phyloP scores from a whole-genome alignment of 352 stramenopile species.

The Phytophthora tentaculata region DNA sequence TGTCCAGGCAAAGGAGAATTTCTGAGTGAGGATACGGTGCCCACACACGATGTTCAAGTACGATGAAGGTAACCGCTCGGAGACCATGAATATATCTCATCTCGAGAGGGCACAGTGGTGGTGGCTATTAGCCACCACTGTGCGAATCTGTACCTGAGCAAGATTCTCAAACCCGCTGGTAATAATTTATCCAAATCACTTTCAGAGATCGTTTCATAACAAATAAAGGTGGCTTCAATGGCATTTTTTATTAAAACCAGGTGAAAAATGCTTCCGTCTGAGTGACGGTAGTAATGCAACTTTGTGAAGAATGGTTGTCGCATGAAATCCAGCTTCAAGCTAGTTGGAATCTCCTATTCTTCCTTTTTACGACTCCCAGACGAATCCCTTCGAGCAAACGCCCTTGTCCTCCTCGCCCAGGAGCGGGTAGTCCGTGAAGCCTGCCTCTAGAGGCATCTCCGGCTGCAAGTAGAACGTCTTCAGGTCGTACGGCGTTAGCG shows the following conservation, averaged over 20 bases:
- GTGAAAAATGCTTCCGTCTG: too few relatives aligned
- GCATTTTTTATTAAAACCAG: neutral
- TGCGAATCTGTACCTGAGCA: neutral
- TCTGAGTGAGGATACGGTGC: conserved; percentile 19
- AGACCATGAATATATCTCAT: conserved; percentile 3
- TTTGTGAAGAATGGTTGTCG: too few relatives aligned
- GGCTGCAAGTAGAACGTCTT: conserved; percentile 7
- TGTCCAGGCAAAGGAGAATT: conserved; percentile 16
- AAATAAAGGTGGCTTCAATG: conserved; percentile 7
- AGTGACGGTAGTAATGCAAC: too few relatives aligned
- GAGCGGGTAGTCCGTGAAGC: conserved; percentile 59
- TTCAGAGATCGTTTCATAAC: conserved; percentile 5
- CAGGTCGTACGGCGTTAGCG: conserved; percentile 40
- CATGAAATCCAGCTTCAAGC: too few relatives aligned
- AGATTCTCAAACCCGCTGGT: conserved; percentile 6
- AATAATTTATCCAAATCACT: conserved; percentile 17
- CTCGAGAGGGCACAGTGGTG: neutral
- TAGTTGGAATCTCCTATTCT: too few relatives aligned
- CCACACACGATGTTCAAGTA: conserved; percentile 9
- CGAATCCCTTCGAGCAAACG: conserved; percentile 7
- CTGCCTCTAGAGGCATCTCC: conserved; percentile 25
- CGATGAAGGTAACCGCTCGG: conserved; percentile 19
- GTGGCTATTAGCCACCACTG: too few relatives aligned
- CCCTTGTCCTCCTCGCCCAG: conserved; percentile 23
- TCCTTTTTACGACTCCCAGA: conserved; percentile 14